Conservation (phyloP, 192 early-diverging fungal species). For the Coemansia sp. region DNA sequence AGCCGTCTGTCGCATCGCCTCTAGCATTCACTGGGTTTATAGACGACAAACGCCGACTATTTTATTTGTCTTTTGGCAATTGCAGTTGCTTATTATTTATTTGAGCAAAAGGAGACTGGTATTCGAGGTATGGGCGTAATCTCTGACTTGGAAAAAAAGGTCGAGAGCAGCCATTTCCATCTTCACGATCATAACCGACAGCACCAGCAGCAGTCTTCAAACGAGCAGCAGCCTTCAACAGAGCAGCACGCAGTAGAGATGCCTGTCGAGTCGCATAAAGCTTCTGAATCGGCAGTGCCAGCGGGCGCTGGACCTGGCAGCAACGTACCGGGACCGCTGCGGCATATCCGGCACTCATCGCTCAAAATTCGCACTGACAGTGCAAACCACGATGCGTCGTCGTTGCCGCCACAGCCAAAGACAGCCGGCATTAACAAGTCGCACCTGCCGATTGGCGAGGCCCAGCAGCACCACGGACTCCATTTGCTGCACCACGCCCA, state of each 20-base stretch:
- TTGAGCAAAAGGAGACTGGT: not conserved
- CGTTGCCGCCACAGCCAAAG: conserved; percentile 39
- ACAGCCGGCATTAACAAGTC: conserved; percentile 29
- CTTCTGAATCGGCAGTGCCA: not conserved
- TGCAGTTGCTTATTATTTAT: not conserved
- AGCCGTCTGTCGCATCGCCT: not conserved
- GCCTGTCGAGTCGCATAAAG: not conserved
- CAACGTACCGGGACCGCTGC: conserved; percentile 6
- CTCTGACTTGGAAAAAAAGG: conserved; percentile 29
- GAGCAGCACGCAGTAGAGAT: not conserved
- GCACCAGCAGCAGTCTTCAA: conserved; percentile 8
- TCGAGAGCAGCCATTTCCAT: conserved; percentile 23
- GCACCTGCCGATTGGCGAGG: conserved; percentile 21
- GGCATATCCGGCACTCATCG: conserved; percentile 27
- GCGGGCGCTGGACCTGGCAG: not conserved
- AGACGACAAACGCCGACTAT: not conserved
- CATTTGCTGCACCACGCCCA: conserved; percentile 5
- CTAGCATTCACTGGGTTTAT: not conserved
- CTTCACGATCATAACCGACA: conserved; percentile 23
- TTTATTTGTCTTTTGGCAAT: not conserved
- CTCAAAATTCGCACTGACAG: conserved; percentile 41
- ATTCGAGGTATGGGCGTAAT: conserved; percentile 39
- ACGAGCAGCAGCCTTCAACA: not conserved
- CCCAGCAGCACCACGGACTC: conserved; percentile 17
- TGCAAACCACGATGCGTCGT: conserved; percentile 21